Percentiles rank a stretch among this genome's conserved stretches.
Evolutionary conservation across 2,329 filamentous ascomycete species (phyloP).

Genomic region (Aureobasidium sp.): DNA sequence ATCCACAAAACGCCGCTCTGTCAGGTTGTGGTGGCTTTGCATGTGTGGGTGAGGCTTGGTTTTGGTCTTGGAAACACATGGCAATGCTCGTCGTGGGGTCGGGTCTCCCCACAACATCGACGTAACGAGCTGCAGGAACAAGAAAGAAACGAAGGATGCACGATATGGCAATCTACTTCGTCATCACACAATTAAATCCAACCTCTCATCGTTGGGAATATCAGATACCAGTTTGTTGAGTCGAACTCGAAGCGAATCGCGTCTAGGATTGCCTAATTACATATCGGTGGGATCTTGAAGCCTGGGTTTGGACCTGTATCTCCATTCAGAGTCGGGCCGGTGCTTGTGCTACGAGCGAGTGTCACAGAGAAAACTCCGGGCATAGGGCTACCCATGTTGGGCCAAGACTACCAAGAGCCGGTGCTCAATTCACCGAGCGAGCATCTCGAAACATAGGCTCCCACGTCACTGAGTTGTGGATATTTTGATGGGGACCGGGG

Average conservation of each 20-base stretch:
- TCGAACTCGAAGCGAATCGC: background rate
- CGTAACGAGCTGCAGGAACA: constrained; percentile 8
- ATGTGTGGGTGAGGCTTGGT: constrained; percentile 11
- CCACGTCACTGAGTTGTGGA: background rate
- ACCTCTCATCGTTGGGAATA: background rate
- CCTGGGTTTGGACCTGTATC: background rate
- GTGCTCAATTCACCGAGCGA: background rate
- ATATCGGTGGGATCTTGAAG: constrained; percentile 1
- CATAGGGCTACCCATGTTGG: background rate
- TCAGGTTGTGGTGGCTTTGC: constrained; percentile 11
- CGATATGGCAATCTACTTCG: background rate
- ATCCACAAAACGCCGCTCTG: background rate
- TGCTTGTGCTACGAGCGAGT: background rate
- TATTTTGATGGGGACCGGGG: constrained; percentile 2
- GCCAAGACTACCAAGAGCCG: constrained; percentile 1
- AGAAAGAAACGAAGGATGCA: background rate
- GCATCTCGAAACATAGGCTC: background rate
- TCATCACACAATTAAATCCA: background rate
- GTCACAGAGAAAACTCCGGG: constrained; percentile 12
- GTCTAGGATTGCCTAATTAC: background rate
- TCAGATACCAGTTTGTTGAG: background rate
- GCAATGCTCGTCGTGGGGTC: constrained; percentile 6
- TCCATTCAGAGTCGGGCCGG: constrained; percentile 11
- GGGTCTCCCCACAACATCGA: constrained; percentile 6
- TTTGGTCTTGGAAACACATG: constrained; percentile 7